Conservation (phyloP, 768 basidiomycete species). For the Coprinopsis strossmayeri region DNA sequence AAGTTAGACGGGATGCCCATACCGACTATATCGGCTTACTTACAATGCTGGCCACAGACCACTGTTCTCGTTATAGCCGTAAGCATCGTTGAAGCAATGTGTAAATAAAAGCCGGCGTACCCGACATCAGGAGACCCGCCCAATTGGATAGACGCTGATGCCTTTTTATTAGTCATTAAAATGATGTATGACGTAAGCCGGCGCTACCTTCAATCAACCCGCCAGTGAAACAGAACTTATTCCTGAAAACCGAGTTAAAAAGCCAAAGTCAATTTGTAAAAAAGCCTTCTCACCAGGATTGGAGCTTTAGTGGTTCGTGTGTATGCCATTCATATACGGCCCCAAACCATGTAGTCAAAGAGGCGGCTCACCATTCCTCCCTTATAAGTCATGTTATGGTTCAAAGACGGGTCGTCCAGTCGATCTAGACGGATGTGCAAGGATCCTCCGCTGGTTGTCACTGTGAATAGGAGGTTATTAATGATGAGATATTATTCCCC, state of each 20-base stretch:
- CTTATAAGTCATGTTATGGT: slow-evolving; percentile 74
- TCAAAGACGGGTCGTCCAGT: slow-evolving; percentile 40
- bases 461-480: too few relatives aligned
- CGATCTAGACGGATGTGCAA: slow-evolving; percentile 73
- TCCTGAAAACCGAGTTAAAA: slow-evolving; percentile 19
- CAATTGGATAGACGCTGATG: slow-evolving; percentile 23
- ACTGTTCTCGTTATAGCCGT: not conserved
- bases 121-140: slow-evolving; percentile 24
- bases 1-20: not conserved
- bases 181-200: not conserved
- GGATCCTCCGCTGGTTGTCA: slow-evolving; percentile 72
- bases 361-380: slow-evolving; percentile 66
- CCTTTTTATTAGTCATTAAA: not conserved
- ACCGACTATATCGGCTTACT: slow-evolving; percentile 13
- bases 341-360: too few relatives aligned
- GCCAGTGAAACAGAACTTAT: slow-evolving; percentile 64
- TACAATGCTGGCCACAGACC: slow-evolving; percentile 47
- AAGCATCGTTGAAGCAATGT: not conserved
- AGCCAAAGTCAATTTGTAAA: not conserved
- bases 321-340: too few relatives aligned
- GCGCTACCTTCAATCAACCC: slow-evolving; percentile 44
- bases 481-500: too few relatives aligned
- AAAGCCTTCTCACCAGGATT: slow-evolving; percentile 20
- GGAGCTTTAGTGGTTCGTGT: slow-evolving; percentile 30
- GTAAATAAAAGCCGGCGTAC: slow-evolving; percentile 12